Base-by-base conservation (phyloP, 2,329 filamentous ascomycete species). In the Alternaria panax region DNA sequence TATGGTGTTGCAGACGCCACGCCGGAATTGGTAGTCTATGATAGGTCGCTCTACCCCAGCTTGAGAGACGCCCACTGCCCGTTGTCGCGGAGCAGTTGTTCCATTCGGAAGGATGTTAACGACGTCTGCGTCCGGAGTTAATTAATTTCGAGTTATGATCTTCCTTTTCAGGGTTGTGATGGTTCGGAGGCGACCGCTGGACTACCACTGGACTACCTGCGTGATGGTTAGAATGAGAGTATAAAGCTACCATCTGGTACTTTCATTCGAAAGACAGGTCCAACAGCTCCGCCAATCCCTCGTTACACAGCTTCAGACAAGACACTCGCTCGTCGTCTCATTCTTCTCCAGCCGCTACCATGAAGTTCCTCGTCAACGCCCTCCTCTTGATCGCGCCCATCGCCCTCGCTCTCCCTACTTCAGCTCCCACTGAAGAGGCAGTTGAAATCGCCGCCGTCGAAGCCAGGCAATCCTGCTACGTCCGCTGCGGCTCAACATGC, bases 401-500 rank as follows among this genome's bases (percentile, higher is more conserved):
- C 25, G 57, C 62, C 14, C 62, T 68, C 27, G 68, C 69, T 18
- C 62, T 72, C 43, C 69, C 70, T 51, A 64, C 66, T 43, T 53
- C 60, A 6, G 46, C 61, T 38, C 24, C 41, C 54, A 60, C 57
- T 7, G 59, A 65, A 5, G 45, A 32, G 7, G 27, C 52, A 11
- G 57, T 59, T 24, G 64, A 63, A 14, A 59, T 50, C 9, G 54
- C 45, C 2, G 51, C 54, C 2, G 43, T 80, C 43, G 68, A 76
- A 24, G 62, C 78, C 65, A 75, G 81, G 63, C 77, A 81, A 70
- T 58, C 57, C 28, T 80, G 84, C 69, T 76, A 78, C 75, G 80
- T 83, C 40, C 82, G 81, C 48, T 89, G 87, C 73, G 86, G 86
- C 55, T 80, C 75, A 52, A 80, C 73, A 45, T 82, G 78, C 74